These are phyloP conservation scores for Phytophthora ohioensis DNA, from an alignment of 352 stramenopile species.

Conservation along the genomic window DNA sequence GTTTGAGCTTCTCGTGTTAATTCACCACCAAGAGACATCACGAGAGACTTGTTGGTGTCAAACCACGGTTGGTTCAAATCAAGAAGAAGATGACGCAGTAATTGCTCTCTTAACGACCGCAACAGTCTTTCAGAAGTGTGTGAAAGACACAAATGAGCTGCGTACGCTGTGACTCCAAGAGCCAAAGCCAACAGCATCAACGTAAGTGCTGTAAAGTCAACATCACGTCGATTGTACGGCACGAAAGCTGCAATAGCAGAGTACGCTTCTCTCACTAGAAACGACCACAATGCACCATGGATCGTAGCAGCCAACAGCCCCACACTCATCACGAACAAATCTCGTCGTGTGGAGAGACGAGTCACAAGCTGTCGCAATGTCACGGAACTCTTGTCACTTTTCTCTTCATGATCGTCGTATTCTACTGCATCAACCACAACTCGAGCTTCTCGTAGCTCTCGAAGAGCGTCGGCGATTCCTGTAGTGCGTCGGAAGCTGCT, in stretches of 20 bases:
- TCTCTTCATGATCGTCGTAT: conserved; percentile 15
- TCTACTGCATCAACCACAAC: conserved; percentile 1
- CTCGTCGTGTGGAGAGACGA: conserved; percentile 18
- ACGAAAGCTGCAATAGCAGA: conserved; percentile 20
- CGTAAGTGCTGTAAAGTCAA: conserved; percentile 27
- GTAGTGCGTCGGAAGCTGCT: conserved; percentile 21
- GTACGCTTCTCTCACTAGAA: conserved; percentile 11
- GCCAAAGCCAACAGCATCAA: conserved; percentile 32
- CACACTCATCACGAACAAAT: conserved; percentile 36
- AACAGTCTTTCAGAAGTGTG: conserved; percentile 30
- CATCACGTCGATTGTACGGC: conserved; percentile 21
- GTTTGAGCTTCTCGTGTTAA: conserved; percentile 26
- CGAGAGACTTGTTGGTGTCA: conserved; percentile 14
- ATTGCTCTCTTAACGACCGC: conserved; percentile 27
- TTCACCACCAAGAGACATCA: conserved; percentile 6
- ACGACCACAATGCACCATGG: conserved; percentile 29
- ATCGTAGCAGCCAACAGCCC: conserved; percentile 30
- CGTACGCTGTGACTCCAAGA: conserved; percentile 29
- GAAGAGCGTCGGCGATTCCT: conserved; percentile 30
- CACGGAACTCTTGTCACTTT: background rate
- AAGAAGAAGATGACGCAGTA: conserved; percentile 32
- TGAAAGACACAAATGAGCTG: conserved; percentile 36
- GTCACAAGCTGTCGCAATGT: conserved; percentile 22
- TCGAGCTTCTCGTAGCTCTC: conserved; percentile 35
- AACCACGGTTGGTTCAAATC: conserved; percentile 33